Evolutionary conservation across 495 filamentous ascomycete genomes (phyloP).

Genomic region (Barbatosphaeria neglecta): DNA sequence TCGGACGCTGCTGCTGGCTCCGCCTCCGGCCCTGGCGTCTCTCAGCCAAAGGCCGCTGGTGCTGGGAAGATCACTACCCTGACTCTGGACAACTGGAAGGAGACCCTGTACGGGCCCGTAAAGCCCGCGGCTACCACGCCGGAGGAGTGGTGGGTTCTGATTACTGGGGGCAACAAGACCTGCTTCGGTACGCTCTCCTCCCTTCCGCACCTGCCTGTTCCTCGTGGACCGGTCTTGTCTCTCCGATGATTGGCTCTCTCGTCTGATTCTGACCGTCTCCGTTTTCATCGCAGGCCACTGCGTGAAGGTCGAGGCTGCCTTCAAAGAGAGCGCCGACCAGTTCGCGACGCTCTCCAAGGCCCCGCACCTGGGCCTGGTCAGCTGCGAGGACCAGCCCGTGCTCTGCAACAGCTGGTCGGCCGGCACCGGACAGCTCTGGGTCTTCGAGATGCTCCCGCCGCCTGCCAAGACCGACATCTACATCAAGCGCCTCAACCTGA

Average conservation of each 20-base stretch:
- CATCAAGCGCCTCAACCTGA: slow-evolving; percentile 51
- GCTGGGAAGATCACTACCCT: slow-evolving; percentile 44
- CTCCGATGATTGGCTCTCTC: too few relatives aligned
- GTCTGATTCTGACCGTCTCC: not conserved
- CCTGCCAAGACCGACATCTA: slow-evolving; percentile 50
- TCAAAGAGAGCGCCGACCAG: slow-evolving; percentile 52
- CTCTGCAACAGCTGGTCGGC: slow-evolving; percentile 78
- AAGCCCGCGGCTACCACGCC: slow-evolving; percentile 40
- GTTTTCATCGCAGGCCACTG: slow-evolving; percentile 31
- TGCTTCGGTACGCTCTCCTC: slow-evolving; percentile 63
- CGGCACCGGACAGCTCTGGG: slow-evolving; percentile 57
- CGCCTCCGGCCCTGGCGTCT: slow-evolving; percentile 23
- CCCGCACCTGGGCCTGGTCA: slow-evolving; percentile 59
- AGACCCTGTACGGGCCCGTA: slow-evolving; percentile 50
- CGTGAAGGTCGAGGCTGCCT: slow-evolving; percentile 31
- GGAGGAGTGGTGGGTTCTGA: slow-evolving; percentile 70
- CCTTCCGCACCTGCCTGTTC: too few relatives aligned
- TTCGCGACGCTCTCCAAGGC: slow-evolving; percentile 54
- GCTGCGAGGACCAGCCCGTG: slow-evolving; percentile 69
- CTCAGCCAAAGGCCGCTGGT: slow-evolving; percentile 29
- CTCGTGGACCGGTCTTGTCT: too few relatives aligned
- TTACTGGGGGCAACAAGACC: slow-evolving; percentile 79
- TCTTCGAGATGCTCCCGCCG: slow-evolving; percentile 48
- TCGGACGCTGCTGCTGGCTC: slow-evolving; percentile 29
- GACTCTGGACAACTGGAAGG: slow-evolving; percentile 61